These are phyloP conservation scores for Lipomyces starkeyi DNA, from an alignment of 805 yeast genomes.

Conservation along the genomic window DNA sequence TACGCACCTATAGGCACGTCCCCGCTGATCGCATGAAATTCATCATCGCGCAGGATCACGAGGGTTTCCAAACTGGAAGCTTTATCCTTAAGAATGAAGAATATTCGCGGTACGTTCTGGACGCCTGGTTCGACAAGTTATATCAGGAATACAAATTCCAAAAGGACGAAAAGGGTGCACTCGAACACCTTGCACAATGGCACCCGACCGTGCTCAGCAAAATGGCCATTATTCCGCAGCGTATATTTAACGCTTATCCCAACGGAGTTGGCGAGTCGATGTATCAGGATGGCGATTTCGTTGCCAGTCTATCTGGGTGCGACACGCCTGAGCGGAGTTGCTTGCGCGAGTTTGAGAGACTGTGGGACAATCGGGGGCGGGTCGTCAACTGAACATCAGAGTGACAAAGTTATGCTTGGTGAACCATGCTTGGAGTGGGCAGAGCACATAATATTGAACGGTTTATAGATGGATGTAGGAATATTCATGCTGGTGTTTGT, in stretches of 20 bases:
- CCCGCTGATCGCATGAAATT: constrained; percentile 61
- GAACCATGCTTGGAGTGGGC: no score
- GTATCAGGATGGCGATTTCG: constrained; percentile 47
- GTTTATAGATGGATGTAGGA: not conserved
- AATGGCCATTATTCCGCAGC: constrained; percentile 72
- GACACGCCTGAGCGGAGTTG: constrained; percentile 36
- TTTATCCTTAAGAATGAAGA: constrained; percentile 73
- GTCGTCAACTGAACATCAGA: constrained; percentile 14
- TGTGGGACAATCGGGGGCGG: constrained; percentile 36
- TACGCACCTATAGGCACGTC: constrained; percentile 70
- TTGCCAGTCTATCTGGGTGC: constrained; percentile 39
- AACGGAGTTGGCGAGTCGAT: constrained; percentile 39
- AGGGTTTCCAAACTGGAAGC: constrained; percentile 68
- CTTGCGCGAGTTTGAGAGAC: constrained; percentile 34
- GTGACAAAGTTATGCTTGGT: no score
- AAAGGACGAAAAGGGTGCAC: constrained; percentile 57
- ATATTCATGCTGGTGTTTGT: not conserved
- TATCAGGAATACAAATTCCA: constrained; percentile 71
- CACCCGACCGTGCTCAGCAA: constrained; percentile 81
- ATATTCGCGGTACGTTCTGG: constrained; percentile 71
- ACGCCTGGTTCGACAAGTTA: constrained; percentile 77
- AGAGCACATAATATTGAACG: not conserved
- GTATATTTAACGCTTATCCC: constrained; percentile 53
- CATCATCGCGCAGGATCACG: constrained; percentile 71
- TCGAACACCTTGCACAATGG: constrained; percentile 87